These are phyloP conservation scores for Fraxinus platypoda DNA, from an alignment of 305 asterid genomes.

Conservation along the genomic window DNA sequence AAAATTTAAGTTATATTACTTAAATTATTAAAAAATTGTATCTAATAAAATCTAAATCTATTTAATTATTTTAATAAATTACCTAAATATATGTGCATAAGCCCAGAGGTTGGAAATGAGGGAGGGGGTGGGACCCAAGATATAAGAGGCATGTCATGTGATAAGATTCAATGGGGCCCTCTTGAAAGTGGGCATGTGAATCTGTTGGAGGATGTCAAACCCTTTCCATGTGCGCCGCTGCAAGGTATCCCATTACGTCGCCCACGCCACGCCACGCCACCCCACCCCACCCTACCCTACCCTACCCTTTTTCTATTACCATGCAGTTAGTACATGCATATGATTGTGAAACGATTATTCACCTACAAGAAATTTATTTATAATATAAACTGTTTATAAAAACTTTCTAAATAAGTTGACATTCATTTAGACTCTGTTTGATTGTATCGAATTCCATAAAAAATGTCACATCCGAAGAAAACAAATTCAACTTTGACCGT, in stretches of 20 bases:
- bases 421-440: too few relatives aligned
- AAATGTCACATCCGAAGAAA: too few relatives aligned
- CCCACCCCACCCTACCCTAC: not conserved
- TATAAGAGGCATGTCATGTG: slow-evolving; percentile 41
- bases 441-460: too few relatives aligned
- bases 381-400: not conserved
- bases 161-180: slow-evolving; percentile 38
- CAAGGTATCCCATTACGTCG: slow-evolving; percentile 25
- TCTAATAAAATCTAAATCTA: not conserved
- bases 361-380: not conserved
- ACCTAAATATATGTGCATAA: not conserved
- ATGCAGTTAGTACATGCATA: slow-evolving; percentile 12
- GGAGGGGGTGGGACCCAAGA: slow-evolving; percentile 27
- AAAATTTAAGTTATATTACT: not conserved
- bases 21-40: not conserved
- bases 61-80: not conserved
- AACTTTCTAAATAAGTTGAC: not conserved
- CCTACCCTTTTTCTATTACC: not conserved
- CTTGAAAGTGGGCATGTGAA: slow-evolving; percentile 44
- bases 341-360: not conserved
- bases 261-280: not conserved
- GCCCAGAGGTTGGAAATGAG: not conserved
- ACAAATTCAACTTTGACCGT: too few relatives aligned
- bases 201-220: slow-evolving; percentile 53
- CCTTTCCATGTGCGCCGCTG: slow-evolving; percentile 51